Conservation (phyloP, 768 basidiomycete species). For the Serendipita vermifera region DNA sequence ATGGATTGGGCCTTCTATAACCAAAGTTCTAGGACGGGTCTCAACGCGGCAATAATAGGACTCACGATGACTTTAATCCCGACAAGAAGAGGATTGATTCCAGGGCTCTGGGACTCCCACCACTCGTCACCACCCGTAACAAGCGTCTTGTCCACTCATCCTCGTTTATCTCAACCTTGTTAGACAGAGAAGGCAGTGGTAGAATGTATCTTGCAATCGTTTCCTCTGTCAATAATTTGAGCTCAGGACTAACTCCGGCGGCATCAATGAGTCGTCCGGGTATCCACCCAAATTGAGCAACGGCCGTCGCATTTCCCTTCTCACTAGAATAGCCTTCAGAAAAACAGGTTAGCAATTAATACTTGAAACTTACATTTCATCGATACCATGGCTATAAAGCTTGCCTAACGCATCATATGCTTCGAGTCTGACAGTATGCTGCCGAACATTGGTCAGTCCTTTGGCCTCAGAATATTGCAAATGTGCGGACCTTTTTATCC, state of each 20-base stretch:
- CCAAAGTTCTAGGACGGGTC: too few species aligned
- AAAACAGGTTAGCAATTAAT: background rate
- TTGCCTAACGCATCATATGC: constrained; percentile 65
- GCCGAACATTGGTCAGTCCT: background rate
- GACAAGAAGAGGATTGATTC: constrained; percentile 47
- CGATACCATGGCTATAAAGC: constrained; percentile 68
- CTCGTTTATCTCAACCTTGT: constrained; percentile 43
- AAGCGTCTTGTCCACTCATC: constrained; percentile 74
- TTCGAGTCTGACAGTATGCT: constrained; percentile 35
- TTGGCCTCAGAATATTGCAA: background rate
- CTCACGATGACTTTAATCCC: constrained; percentile 51
- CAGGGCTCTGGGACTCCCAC: constrained; percentile 34
- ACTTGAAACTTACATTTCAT: constrained; percentile 61
- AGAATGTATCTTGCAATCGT: constrained; percentile 64
- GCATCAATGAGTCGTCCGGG: constrained; percentile 57
- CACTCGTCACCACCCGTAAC: constrained; percentile 47
- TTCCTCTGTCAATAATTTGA: constrained; percentile 52
- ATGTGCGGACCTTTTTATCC: constrained; percentile 65
- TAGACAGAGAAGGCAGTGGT: constrained; percentile 46
- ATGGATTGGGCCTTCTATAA: too few species aligned
- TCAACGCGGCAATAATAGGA: too few species aligned
- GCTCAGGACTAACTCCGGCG: constrained; percentile 38
- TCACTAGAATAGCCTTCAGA: constrained; percentile 39
- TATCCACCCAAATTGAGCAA: constrained; percentile 85
- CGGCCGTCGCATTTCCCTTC: constrained; percentile 56